phyloP scores from a whole-genome alignment of 768 basidiomycete species.

The Pleurotus ostreatus region DNA sequence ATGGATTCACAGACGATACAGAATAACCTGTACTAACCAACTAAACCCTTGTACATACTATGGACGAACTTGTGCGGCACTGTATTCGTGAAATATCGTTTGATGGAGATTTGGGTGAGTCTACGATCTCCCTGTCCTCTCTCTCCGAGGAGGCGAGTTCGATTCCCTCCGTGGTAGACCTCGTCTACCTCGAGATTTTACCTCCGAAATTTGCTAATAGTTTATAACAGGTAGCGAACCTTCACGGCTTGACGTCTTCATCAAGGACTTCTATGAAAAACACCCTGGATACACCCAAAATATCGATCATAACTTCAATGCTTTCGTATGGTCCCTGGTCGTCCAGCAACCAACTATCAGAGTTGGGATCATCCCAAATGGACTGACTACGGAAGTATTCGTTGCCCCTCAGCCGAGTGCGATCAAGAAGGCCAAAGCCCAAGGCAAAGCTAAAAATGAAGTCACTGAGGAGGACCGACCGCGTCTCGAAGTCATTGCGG shows the following conservation, averaged over 20 bases:
- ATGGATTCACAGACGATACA: background rate
- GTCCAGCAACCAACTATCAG: slow-evolving; percentile 70
- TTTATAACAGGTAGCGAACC: slow-evolving; percentile 61
- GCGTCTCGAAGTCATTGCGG: slow-evolving; percentile 48
- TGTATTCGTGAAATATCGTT: slow-evolving; percentile 85
- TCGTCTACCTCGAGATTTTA: slow-evolving; percentile 10
- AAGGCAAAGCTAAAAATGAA: slow-evolving; percentile 53
- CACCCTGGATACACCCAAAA: slow-evolving; percentile 37
- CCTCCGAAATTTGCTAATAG: slow-evolving; percentile 13
- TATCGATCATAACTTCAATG: slow-evolving; percentile 70
- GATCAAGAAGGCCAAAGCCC: slow-evolving; percentile 58
- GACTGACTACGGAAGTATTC: slow-evolving; percentile 62
- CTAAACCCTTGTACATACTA: slow-evolving; percentile 20
- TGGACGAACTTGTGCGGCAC: slow-evolving; percentile 86
- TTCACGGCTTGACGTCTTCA: slow-evolving; percentile 67
- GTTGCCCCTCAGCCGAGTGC: slow-evolving; percentile 74
- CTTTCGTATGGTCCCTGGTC: slow-evolving; percentile 80
- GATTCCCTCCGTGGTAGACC: slow-evolving; percentile 32
- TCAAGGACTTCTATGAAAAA: slow-evolving; percentile 59
- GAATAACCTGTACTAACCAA: background rate
- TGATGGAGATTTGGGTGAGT: slow-evolving; percentile 86
- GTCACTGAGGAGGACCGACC: slow-evolving; percentile 40
- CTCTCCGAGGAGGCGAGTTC: slow-evolving; percentile 31
- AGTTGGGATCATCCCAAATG: slow-evolving; percentile 67
- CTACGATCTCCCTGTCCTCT: slow-evolving; percentile 16